Base-by-base conservation (phyloP, 495 filamentous ascomycete species). In the Annulohypoxylon stygium region DNA sequence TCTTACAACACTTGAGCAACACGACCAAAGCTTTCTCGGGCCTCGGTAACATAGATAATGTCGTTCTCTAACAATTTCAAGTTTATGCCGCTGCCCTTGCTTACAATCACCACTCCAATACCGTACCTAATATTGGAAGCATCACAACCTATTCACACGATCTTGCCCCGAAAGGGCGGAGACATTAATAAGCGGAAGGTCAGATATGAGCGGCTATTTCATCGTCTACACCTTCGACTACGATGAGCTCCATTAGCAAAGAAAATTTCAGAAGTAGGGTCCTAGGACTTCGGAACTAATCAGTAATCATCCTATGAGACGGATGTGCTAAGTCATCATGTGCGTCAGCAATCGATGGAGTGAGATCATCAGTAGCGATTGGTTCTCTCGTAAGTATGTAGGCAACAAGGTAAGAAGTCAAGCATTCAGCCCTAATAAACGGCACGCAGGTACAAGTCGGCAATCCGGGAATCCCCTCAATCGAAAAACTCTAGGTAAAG, bases 391-490 rank as follows among this genome's bases (percentile, higher is more conserved):
- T 60, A 51, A 43, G 39, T 20, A 47, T 1, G 39, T 4, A 60
- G n/a, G 34, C 37, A 47, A 11, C 18, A 50, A 14, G 11, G 34
- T 47, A 36, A 11, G 30, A 58, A 14, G 30, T 37, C 9, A 16
- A 57, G 4, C 16, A 0, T 69, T 48, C 25, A 16, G 20, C 36
- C 18, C 47, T 33, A 59, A 25, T 50, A 23, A 63, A 9, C 26
- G 23, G 6, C 64, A 69, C 66, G 64, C 60, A 69, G 70, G 65
- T 65, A 69, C 60, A 61, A 30, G 18, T 20, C 26, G 9, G 20
- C 51, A 61, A 65, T 9, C 70, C 45, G 51, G 43, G 60, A 61
- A 61, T 20, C 11, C 14, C 11, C 45, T 34, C 33, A 9, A 12
- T 10, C 8, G 3, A 10, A 43, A 20, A 4, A 60, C 43, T 50